Conservation (phyloP, 2,329 filamentous ascomycete species). For the Penicillium sp. region DNA sequence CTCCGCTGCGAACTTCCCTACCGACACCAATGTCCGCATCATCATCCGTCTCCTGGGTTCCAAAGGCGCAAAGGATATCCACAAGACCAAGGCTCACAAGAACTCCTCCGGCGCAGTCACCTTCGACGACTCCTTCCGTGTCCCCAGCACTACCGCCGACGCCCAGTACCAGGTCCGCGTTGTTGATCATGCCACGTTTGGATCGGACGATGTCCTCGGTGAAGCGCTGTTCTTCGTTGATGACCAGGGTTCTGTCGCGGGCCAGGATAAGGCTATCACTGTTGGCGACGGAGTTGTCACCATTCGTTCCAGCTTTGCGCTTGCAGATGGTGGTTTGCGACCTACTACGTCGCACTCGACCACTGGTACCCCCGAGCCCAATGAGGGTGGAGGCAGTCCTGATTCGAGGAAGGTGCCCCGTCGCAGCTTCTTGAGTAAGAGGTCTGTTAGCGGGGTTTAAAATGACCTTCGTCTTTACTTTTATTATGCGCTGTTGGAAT, state of each 20-base stretch:
- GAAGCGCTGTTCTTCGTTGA: constrained; percentile 90
- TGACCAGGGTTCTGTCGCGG: constrained; percentile 63
- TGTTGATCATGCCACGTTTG: constrained; percentile 80
- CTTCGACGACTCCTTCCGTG: constrained; percentile 69
- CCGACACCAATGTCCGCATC: constrained; percentile 75
- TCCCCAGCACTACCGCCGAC: constrained; percentile 70
- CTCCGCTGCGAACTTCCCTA: constrained; percentile 73
- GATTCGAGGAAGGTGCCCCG: constrained; percentile 42
- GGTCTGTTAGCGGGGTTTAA: constrained; percentile 37
- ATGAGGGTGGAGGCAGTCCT: constrained; percentile 36
- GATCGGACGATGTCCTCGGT: constrained; percentile 77
- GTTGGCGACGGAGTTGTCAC: constrained; percentile 71
- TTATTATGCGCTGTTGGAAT: neutral
- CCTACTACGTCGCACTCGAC: constrained; percentile 39
- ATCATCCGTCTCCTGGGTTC: constrained; percentile 63
- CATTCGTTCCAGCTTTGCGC: constrained; percentile 69
- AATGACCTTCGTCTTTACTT: neutral
- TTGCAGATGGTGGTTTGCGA: constrained; percentile 45
- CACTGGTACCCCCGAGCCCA: constrained; percentile 21
- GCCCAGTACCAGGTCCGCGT: constrained; percentile 82
- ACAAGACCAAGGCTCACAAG: constrained; percentile 92
- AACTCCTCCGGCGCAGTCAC: constrained; percentile 60
- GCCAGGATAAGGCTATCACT: constrained; percentile 68
- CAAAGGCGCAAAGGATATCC: constrained; percentile 71
- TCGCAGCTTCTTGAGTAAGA: constrained; percentile 48